Percentiles rank a stretch among this genome's conserved stretches.
Evolutionary conservation across 2,329 filamentous ascomycete genomes (phyloP).

Genomic region (Botrytis elliptica): DNA sequence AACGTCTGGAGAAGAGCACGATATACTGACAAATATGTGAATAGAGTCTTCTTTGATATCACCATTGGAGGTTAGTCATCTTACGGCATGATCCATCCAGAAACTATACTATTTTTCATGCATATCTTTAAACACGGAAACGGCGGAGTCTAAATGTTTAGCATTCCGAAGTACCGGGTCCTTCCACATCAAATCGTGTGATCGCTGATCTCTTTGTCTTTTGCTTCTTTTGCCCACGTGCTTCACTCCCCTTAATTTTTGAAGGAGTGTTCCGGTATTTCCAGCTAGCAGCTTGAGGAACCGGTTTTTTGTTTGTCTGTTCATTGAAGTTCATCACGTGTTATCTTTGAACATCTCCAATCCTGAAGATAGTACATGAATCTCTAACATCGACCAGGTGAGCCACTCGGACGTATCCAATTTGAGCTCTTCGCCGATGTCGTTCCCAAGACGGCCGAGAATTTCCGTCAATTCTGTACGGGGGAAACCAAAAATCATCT

Average conservation of each 20-base stretch:
- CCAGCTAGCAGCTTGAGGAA: neutral
- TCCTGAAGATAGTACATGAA: neutral
- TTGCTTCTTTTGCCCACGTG: neutral
- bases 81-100: conserved; percentile 15
- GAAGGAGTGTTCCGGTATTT: too few relatives aligned
- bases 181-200: neutral
- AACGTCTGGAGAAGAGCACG: conserved; percentile 18
- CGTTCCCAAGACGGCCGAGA: conserved; percentile 87
- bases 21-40: conserved; percentile 22
- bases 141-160: neutral
- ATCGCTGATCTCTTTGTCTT: neutral
- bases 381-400: conserved; percentile 53
- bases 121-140: neutral
- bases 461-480: conserved; percentile 96
- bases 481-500: conserved; percentile 80
- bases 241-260: neutral
- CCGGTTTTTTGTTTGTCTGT: neutral
- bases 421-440: conserved; percentile 87
- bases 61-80: conserved; percentile 67
- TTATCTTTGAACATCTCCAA: conserved; percentile 4
- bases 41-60: conserved; percentile 63
- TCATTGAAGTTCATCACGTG: conserved; percentile 32
- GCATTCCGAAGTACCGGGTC: conserved; percentile 1
- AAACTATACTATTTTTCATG: neutral
- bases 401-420: conserved; percentile 81